Conservation (phyloP, 768 basidiomycete species). For the Pulveroboletus sp. region DNA sequence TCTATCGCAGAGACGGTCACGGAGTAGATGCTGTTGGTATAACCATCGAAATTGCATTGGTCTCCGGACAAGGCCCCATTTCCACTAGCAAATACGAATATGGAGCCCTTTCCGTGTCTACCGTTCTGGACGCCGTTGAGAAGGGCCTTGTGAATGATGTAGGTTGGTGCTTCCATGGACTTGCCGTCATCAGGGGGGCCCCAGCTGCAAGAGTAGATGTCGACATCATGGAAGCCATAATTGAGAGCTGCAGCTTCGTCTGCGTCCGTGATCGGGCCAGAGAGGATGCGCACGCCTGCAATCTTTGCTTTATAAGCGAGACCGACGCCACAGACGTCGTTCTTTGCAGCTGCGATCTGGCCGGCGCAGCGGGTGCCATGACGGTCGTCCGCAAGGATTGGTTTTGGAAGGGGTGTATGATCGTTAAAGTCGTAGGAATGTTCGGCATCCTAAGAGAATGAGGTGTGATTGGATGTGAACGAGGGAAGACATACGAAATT, state of each 20-base stretch:
- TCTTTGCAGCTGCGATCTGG: constrained; percentile 90
- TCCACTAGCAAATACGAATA: constrained; percentile 97
- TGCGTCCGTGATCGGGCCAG: constrained; percentile 89
- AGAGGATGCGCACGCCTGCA: constrained; percentile 93
- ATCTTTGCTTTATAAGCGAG: constrained; percentile 91
- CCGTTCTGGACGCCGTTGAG: constrained; percentile 92
- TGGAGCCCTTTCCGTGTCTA: constrained; percentile 82
- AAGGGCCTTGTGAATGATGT: constrained; percentile 90
- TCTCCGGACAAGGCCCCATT: constrained; percentile 91
- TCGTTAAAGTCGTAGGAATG: constrained; percentile 98
- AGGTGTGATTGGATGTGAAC: not conserved
- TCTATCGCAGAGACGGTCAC: constrained; percentile 97
- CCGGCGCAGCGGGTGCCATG: constrained; percentile 99
- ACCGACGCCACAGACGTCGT: constrained; percentile 91
- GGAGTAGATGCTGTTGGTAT: constrained; percentile 96
- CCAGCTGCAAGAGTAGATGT: constrained; percentile 95
- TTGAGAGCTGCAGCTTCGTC: constrained; percentile 96
- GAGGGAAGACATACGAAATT: constrained; percentile 76
- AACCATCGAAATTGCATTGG: constrained; percentile 99
- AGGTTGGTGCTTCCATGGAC: constrained; percentile 92
- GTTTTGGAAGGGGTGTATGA: constrained; percentile 82
- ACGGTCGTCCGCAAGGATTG: constrained; percentile 85
- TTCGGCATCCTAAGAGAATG: constrained; percentile 61
- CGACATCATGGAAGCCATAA: constrained; percentile 87
- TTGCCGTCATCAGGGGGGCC: constrained; percentile 94